Evolutionary conservation across 768 basidiomycete genomes (phyloP).

Genomic region (Exidia glandulosa): DNA sequence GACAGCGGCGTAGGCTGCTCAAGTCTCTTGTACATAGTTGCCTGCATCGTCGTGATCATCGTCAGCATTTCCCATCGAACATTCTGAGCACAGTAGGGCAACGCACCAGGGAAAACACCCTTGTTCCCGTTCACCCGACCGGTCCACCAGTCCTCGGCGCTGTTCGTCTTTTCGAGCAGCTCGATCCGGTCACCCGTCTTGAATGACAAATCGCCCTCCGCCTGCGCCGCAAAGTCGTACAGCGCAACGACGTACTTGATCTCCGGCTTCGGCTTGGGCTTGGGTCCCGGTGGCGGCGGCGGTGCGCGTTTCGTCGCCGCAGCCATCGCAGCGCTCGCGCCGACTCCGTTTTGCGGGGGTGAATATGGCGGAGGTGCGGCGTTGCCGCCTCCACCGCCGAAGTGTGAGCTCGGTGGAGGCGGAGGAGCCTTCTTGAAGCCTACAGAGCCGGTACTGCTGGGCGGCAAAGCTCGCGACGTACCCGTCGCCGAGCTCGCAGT

Average conservation of each 20-base stretch:
- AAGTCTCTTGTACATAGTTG: constrained; percentile 11
- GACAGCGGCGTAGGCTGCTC: not conserved
- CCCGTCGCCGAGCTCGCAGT: not conserved
- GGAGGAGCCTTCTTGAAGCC: constrained; percentile 32
- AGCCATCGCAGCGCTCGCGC: constrained; percentile 22
- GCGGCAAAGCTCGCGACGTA: not conserved
- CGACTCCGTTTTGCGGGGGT: constrained; percentile 13
- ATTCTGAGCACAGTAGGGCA: not conserved
- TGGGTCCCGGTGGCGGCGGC: constrained; percentile 86
- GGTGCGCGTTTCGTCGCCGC: constrained; percentile 61
- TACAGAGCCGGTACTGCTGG: constrained; percentile 4
- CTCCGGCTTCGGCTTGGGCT: constrained; percentile 70
- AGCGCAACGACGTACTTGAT: constrained; percentile 79
- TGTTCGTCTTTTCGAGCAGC: constrained; percentile 70
- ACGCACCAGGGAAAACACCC: constrained; percentile 82
- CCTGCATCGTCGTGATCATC: not conserved
- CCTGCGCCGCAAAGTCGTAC: constrained; percentile 92
- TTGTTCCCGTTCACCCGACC: constrained; percentile 70
- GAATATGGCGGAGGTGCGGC: constrained; percentile 39
- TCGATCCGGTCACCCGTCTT: constrained; percentile 84
- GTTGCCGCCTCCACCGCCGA: constrained; percentile 31
- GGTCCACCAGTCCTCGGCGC: constrained; percentile 96
- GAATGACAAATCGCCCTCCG: constrained; percentile 89
- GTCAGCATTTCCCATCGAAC: not conserved
- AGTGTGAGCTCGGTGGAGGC: constrained; percentile 23